Evolutionary conservation across 1,139 yeast genomes (phyloP), one percentile per base, ranked within the genome.

Genomic region (Magnusiomyces fungicola): DNA sequence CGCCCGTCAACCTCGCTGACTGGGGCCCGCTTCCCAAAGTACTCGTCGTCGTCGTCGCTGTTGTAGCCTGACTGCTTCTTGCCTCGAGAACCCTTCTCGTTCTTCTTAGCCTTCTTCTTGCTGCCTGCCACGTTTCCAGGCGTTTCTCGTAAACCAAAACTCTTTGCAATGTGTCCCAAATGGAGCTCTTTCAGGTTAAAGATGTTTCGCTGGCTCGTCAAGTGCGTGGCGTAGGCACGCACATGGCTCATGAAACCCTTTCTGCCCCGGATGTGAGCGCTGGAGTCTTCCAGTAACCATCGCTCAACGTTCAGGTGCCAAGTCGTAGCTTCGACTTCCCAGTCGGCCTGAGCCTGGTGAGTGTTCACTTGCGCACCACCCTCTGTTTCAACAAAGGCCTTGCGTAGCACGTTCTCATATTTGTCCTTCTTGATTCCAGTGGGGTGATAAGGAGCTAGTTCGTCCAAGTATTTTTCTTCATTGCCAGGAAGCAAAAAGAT

Each of bases 171-270:
- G 70, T 92, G 98, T 23, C 98, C 99, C 58, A 94, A 71, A 73
- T 92, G 99, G 53, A 94, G 70, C 38, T 75, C 70, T 60, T 84
- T 85, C 30, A 92, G 80, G 61, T 87, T 89, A 71, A 92, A 92
- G 55, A 76, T 80, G 42, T 73, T 76, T 61, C 92, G 78, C 65
- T 94, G 98, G 1, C 80, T 62, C 0, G 90, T 72, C 54, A 88
- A 77, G 70, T 92, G 99, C 0, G 99, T 92, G n/a, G 98, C 88
- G 63, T 92, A 92, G 0, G 98, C 98, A 61, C 97, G 76, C 40
- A 92, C 73, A 65, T 92, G 97, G 54, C 96, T 83, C 9, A 85
- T 80, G 62, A 87, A 92, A 1, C 87, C 97, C 59, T 81, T 79
- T 16, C 77, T 75, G 0, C 96, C 95, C n/a, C 75, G 73, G 0